Evolutionary conservation across 139 green algal genomes (phyloP).

Genomic region (Closterium sp.): DNA sequence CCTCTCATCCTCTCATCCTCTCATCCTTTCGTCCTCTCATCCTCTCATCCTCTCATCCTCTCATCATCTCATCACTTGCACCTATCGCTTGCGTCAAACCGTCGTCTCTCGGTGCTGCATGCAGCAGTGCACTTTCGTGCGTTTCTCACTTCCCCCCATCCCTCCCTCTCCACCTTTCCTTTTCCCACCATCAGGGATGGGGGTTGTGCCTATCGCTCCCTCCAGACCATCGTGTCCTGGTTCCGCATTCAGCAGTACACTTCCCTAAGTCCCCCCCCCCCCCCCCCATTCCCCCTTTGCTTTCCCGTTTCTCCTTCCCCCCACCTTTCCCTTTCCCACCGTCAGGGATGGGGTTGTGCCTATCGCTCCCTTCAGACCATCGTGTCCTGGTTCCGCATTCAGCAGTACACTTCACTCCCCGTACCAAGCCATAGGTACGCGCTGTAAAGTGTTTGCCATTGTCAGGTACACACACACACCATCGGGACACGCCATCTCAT

Average conservation of each 20-base stretch:
- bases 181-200: constrained; percentile 69
- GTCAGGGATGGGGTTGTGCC: constrained; percentile 88
- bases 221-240: constrained; percentile 95
- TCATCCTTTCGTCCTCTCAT: no score
- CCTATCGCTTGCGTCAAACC: no score
- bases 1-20: no score
- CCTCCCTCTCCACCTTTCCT: background rate
- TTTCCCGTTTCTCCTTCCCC: background rate
- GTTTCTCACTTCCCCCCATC: background rate
- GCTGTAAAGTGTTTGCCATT: no score
- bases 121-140: no score
- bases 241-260: constrained; percentile 80
- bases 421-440: constrained; percentile 65
- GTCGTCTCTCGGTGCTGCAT: no score
- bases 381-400: constrained; percentile 80
- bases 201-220: constrained; percentile 93
- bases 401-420: constrained; percentile 75
- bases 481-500: no score
- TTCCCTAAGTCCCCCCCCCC: background rate
- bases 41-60: no score
- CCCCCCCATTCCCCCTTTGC: background rate
- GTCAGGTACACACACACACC: no score
- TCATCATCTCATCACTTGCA: no score
- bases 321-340: background rate
- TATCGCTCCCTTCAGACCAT: constrained; percentile 96